Evolutionary conservation across 208 protist species (phyloP), one percentile per base, ranked within the genome.

Genomic region (Leishmania gerbilli): DNA sequence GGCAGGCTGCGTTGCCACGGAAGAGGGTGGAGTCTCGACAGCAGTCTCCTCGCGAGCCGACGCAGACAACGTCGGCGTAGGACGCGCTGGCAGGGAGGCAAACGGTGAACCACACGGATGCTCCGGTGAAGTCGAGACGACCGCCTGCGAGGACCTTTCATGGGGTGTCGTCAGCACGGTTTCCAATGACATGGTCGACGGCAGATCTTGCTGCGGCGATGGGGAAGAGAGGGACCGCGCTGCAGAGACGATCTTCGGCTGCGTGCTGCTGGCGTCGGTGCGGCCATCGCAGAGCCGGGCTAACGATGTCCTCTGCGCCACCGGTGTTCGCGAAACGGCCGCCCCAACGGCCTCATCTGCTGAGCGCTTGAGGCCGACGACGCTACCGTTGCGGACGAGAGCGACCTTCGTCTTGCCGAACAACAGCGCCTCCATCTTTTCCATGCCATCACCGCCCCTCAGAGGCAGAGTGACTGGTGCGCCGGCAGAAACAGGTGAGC

Each of bases 371-470:
- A 45, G 42, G 49, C 83, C 21, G 11, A 6, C 55, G 2, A 9
- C 13, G 21, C 56, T 15, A 7, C 31, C 53, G 8, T n/a, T 82
- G 51, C 81, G 37, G 1, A 81, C 56, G 24, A 92, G 51, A 24
- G 78, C 58, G 0, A 92, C 88, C 19, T 67, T 53, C 5, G 82
- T 81, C 31, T 56, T 83, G 24, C 85, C 89, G 79, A 90, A 96
- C 11, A 80, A 72, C 53, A 96, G 85, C 19, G 85, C 81, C 0
- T 77, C 79, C 93, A 96, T 96, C 84, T 96, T 96, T 19, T 74
- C 84, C 31, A 96, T 76, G 11, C 93, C 93, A 79, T 96, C 79
- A 40, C 93, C 93, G 17, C 93, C 76, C 90, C n/a, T 79, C 76
- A 58, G 56, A 2, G 76, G 27, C 37, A 88, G 72, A 6, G 67